Percentiles rank a stretch among this genome's conserved stretches.
Conservation (phyloP, 2,329 filamentous ascomycete species). For the Stagonosporopsis chrysanthemi region DNA sequence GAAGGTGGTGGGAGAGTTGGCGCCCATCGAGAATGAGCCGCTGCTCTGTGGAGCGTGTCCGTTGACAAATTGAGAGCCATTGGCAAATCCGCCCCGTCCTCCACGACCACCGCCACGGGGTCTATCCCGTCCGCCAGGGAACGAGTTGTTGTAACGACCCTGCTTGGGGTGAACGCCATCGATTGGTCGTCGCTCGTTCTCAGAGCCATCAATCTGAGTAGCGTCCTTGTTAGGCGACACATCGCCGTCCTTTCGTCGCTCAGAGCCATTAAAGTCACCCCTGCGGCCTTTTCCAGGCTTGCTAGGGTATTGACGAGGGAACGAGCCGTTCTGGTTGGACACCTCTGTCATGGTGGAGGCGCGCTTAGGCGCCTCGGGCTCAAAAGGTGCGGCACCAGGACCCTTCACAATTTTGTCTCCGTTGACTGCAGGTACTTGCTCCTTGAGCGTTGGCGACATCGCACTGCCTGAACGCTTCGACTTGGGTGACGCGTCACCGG, state of each 20-base stretch:
- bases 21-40: constrained; percentile 46
- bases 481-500: constrained; percentile 44
- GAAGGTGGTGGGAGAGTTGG: constrained; percentile 47
- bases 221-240: constrained; percentile 43
- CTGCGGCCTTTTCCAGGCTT: constrained; percentile 42
- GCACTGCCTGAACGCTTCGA: constrained; percentile 46
- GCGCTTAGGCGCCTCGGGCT: constrained; percentile 36
- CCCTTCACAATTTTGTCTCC: constrained; percentile 38
- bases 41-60: constrained; percentile 46
- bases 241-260: constrained; percentile 45
- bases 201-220: constrained; percentile 45
- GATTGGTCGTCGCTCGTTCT: constrained; percentile 42
- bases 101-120: constrained; percentile 58
- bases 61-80: constrained; percentile 51
- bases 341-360: constrained; percentile 28
- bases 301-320: constrained; percentile 41
- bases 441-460: constrained; percentile 40
- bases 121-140: constrained; percentile 53
- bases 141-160: constrained; percentile 42
- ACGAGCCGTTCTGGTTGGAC: constrained; percentile 35
- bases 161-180: constrained; percentile 44
- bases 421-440: constrained; percentile 31
- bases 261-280: constrained; percentile 38
- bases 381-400: constrained; percentile 23
- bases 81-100: constrained; percentile 51